Base-by-base conservation (phyloP, 164 flowering plant genomes). In the Stephania yunnanensis region DNA sequence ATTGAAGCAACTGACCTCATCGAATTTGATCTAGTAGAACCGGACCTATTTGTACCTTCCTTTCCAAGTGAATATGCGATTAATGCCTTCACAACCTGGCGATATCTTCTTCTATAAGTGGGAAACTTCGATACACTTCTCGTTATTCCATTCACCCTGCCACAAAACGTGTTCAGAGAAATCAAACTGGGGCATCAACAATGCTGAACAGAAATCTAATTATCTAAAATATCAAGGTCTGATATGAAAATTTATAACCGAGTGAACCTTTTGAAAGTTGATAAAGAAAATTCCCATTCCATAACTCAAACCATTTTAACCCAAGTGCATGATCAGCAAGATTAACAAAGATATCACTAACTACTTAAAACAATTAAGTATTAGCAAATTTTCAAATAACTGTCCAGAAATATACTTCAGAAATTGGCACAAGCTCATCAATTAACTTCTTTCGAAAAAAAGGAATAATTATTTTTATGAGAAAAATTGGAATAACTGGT, bases 101-200 rank as follows among this genome's bases (percentile, higher is more conserved):
- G 83, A 76, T 68, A 92, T 79, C 71, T 83, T 80, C 98, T 88
- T 76, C 98, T 86, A 72, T 89, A 90, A 5, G 95, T 94, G 10
- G 97, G 98, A 30, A 94, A 80, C 87, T 89, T 94, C 1, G 95
- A 83, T 58, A 89, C 72, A 69, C 92, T 86, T 80, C 91, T 85
- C 2, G 79, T 70, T 80, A 93, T 86, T 80, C 98, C 97, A 20
- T 76, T 78, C 89, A 93, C 80, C 87, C 97, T 94, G 89, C 79
- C 72, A 85, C 29, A 61, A 61, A 5, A 8, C 19, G 25, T 2
- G 8, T 5, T 61, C 9, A 61, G 25, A 19, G 8, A 61, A 61
- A 61, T 1, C 7, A 10, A 61, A 61, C 25, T 61, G n/a, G 66
- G 66, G 25, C 17, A 61, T 61, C 66, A 29, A 61, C n/a, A 61